Base-by-base conservation (phyloP, 1,284 basidiomycete genomes). In the Boletus mariae region DNA sequence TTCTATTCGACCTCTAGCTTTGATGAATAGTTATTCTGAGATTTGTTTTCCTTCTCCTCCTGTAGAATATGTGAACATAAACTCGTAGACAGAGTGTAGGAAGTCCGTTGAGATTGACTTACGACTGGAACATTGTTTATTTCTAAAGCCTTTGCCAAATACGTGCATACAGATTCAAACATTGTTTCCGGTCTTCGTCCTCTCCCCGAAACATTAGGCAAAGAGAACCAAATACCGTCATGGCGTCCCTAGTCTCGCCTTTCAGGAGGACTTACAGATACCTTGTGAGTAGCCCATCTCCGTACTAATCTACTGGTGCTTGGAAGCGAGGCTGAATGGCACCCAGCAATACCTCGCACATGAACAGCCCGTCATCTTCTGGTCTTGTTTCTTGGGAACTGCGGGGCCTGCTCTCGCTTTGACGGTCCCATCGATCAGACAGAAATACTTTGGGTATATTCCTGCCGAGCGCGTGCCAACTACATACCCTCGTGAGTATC, bases 351-450 rank as follows among this genome's bases (percentile, higher is more conserved):
- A 88, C 57, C 83, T 87, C 65, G 92, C 94, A 35, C 95, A 98
- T 75, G 94, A 97, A 75, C 85, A 85, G 63, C 94, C 94, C 35
- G 90, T 92, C 65, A 83, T 97, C 71, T 95, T 96, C 77, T 97
- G 86, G 76, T 91, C 93, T 7, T 78, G 88, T 67, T 71, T 85
- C 49, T 73, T 97, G 56, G 94, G 94, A 43, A 66, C 75, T 50
- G 75, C 81, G 71, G 94, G 94, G 3, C 94, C 94, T 12, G 71
- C 87, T 26, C 75, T 92, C 68, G 88, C 89, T 47, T 61, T 92
- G 40, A 76, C 80, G 45, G 82, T 97, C 11, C 94, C 94, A 11
- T 85, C 90, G 7, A 80, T 96, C 61, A 85, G 93, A 55, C 83
- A 78, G 65, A 73, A 79, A 53, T 73, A 79, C 47, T 69, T 84